Base-by-base conservation (phyloP, 768 basidiomycete genomes). In the Collybiopsis luxurians region DNA sequence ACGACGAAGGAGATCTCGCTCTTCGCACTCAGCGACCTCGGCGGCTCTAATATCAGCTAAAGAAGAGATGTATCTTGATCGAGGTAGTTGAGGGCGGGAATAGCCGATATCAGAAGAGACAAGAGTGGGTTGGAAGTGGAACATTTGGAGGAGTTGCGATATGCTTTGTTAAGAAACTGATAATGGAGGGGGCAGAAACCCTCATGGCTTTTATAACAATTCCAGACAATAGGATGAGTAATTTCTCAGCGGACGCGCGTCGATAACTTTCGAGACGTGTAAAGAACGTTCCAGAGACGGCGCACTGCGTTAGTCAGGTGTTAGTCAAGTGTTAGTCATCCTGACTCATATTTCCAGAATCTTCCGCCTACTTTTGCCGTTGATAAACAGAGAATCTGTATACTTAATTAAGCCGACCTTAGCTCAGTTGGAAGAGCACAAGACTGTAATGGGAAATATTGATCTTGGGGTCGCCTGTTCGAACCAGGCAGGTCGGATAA, bases 401-500 rank as follows among this genome's bases (percentile, higher is more conserved):
- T 24, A 44, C 17, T 9, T 44, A 6, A 5, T n/a, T 6, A 6
- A 44, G 44, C 74, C 73, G 69, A 73, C 68, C 71, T 73, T 78
- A 78, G 76, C 76, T 78, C 75, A 78, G 76, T 73, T 78, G 76
- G 76, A 73, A 78, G 76, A 78, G 76, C 76, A 71, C 68, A 61
- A 75, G 74, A 77, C 75, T 76, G 75, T 77, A 77, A 78, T 43
- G 4, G 53, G 51, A 27, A 13, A 47, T 11, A 26, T 45, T 26
- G 3, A 53, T 53, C 51, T 53, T 53, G 38, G 51, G 38, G 51
- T 53, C 51, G 51, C 51, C 51, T 53, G 51, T 53, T 53, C 51
- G 51, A 53, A 26, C 36, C 51, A 53, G 51, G 51, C 40, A 39
- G 51, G 51, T 53, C 51, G 51, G 51, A 53, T 53, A 17, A n/a